Evolutionary conservation across 495 filamentous ascomycete genomes (phyloP).

Genomic region (Aspergillus saccharolyticus): DNA sequence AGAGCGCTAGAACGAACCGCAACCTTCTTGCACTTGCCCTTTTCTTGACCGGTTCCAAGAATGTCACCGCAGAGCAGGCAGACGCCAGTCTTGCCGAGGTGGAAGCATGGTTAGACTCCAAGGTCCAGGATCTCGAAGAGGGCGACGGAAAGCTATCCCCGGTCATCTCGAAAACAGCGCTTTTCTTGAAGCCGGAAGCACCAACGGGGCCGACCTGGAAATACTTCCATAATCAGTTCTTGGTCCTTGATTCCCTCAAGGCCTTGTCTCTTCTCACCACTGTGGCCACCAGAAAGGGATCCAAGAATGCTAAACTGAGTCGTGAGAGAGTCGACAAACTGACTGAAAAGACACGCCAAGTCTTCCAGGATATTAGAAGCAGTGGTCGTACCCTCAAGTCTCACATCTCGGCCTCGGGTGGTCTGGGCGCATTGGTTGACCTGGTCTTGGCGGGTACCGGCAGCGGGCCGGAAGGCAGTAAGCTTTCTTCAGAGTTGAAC

Average conservation of each 20-base stretch:
- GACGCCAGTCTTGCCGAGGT: constrained; percentile 28
- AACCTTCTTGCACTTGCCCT: constrained; percentile 31
- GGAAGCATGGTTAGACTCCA: constrained; percentile 33
- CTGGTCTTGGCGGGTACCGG: constrained; percentile 28
- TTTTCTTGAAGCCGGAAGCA: constrained; percentile 20
- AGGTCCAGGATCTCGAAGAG: constrained; percentile 22
- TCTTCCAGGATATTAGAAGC: constrained; percentile 29
- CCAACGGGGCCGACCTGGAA: constrained; percentile 38
- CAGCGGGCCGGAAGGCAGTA: constrained; percentile 21
- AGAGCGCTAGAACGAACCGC: constrained; percentile 26
- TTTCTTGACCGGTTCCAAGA: constrained; percentile 36
- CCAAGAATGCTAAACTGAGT: constrained; percentile 31
- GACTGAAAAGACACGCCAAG: constrained; percentile 21
- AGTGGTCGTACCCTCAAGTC: constrained; percentile 36
- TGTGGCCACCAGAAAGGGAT: constrained; percentile 28
- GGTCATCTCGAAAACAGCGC: constrained; percentile 22
- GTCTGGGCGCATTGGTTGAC: constrained; percentile 34
- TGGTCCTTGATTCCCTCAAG: constrained; percentile 38
- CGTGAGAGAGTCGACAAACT: constrained; percentile 32
- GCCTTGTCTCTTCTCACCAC: constrained; percentile 29
- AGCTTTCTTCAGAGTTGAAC: constrained; percentile 29
- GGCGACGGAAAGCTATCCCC: constrained; percentile 20
- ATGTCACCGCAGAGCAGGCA: constrained; percentile 26
- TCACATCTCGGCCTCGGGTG: constrained; percentile 33
- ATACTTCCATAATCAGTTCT: constrained; percentile 35